Percentiles rank a stretch among this genome's conserved stretches.
Conservation (phyloP, 164 flowering plant species). For the Magnolia sinica region DNA sequence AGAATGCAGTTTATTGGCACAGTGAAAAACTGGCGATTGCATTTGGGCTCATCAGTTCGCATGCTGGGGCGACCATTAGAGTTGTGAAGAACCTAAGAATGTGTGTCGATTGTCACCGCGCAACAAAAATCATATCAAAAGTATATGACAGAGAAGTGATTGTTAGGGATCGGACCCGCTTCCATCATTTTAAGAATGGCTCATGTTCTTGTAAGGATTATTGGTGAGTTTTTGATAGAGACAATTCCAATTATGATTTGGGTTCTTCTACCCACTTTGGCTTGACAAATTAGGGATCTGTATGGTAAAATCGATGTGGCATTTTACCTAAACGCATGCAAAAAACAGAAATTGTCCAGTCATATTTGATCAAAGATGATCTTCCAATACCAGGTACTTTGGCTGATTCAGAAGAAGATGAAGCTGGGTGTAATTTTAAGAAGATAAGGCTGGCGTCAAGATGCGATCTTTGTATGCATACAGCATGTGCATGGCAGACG, state of each 20-base stretch:
- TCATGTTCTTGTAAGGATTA: slow-evolving; percentile 73
- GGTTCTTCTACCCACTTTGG: background rate
- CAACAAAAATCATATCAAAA: slow-evolving; percentile 62
- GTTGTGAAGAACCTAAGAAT: slow-evolving; percentile 85
- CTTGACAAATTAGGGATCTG: background rate
- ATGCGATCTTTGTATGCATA: too few relatives aligned
- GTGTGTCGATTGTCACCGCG: slow-evolving; percentile 69
- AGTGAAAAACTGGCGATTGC: slow-evolving; percentile 85
- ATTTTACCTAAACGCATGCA: too few relatives aligned
- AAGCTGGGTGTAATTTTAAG: too few relatives aligned
- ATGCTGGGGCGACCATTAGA: slow-evolving; percentile 71
- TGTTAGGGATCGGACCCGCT: slow-evolving; percentile 74
- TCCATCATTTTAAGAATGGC: slow-evolving; percentile 86
- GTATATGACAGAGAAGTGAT: slow-evolving; percentile 72
- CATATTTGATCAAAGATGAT: too few relatives aligned
- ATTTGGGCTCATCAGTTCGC: slow-evolving; percentile 70
- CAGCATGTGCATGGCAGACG: too few relatives aligned
- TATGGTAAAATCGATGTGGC: background rate
- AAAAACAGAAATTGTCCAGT: too few relatives aligned
- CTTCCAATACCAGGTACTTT: too few relatives aligned
- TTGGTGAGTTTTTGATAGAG: slow-evolving; percentile 6
- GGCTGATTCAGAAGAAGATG: too few relatives aligned
- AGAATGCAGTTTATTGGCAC: slow-evolving; percentile 81
- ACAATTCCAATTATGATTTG: background rate
- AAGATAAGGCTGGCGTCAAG: too few relatives aligned